Percentiles rank a stretch among this genome's conserved stretches.
Evolutionary conservation across 805 yeast species (phyloP).

Genomic region (Metschnikowia bowlesiae): DNA sequence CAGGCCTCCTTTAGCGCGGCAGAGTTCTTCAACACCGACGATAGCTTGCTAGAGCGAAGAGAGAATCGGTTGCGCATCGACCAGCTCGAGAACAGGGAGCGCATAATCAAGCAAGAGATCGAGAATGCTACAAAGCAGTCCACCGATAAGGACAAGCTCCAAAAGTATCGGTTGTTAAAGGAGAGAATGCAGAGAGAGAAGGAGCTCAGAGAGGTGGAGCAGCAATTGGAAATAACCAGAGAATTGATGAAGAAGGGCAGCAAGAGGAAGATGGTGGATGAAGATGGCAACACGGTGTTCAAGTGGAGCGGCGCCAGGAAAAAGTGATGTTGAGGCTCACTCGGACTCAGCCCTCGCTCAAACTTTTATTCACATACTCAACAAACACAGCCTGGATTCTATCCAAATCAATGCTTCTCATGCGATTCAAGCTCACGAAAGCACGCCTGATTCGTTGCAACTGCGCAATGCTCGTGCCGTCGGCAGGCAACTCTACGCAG

Average conservation of each 20-base stretch:
- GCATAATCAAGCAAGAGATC: constrained; percentile 26
- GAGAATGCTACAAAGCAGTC: constrained; percentile 33
- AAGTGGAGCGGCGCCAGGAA: constrained; percentile 85
- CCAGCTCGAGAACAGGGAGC: constrained; percentile 48
- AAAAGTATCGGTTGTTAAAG: constrained; percentile 56
- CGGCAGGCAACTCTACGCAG: constrained; percentile 59
- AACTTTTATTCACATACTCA: constrained; percentile 67
- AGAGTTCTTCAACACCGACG: constrained; percentile 66
- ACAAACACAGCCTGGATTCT: constrained; percentile 71
- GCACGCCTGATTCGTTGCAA: constrained; percentile 80
- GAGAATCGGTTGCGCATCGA: constrained; percentile 67
- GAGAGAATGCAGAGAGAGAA: constrained; percentile 64
- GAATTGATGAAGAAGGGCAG: constrained; percentile 90
- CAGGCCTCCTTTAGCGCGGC: constrained; percentile 60
- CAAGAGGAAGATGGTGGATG: constrained; percentile 66
- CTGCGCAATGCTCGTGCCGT: constrained; percentile 63
- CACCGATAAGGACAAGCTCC: constrained; percentile 51
- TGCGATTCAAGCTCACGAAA: constrained; percentile 73
- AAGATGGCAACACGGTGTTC: constrained; percentile 64
- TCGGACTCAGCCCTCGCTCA: constrained; percentile 25
- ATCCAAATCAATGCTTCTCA: constrained; percentile 66
- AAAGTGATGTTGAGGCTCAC: constrained; percentile 21
- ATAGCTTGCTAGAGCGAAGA: constrained; percentile 52
- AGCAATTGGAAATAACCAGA: constrained; percentile 69
- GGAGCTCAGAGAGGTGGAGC: constrained; percentile 64